Conservation (phyloP, 768 basidiomycete species). For the Tricholoma flavovirens region DNA sequence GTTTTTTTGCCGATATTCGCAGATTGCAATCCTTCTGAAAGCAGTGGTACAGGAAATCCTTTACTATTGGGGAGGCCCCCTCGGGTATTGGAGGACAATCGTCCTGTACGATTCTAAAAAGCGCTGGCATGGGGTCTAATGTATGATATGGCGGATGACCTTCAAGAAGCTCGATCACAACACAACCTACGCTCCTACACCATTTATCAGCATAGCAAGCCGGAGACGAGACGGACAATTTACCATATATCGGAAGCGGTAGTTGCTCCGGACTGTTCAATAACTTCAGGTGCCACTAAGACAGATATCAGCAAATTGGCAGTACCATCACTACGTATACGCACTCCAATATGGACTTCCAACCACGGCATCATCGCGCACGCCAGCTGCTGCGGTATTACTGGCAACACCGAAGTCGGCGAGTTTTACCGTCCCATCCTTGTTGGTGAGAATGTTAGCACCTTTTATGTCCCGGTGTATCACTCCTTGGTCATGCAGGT, state of each 20-base stretch:
- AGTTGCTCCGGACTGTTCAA: conserved; percentile 95
- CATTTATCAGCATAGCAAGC: conserved; percentile 1
- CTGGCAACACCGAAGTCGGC: conserved; percentile 98
- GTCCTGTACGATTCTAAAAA: conserved; percentile 98
- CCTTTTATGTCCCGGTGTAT: conserved; percentile 99
- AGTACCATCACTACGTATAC: conserved; percentile 21
- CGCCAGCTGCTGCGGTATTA: conserved; percentile 65
- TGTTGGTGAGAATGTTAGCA: conserved; percentile 97
- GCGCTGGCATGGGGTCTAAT: conserved; percentile 95
- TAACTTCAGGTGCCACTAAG: conserved; percentile 96
- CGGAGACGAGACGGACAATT: neutral
- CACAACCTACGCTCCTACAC: conserved; percentile 84
- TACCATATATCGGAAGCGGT: conserved; percentile 94
- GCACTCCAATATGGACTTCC: conserved; percentile 98
- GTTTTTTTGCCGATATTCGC: conserved; percentile 89
- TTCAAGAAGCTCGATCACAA: conserved; percentile 92
- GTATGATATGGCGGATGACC: conserved; percentile 94
- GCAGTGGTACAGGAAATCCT: conserved; percentile 95
- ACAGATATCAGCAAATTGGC: neutral
- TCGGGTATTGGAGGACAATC: conserved; percentile 96
- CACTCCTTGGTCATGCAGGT: conserved; percentile 98
- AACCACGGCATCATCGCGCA: conserved; percentile 86
- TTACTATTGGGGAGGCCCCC: conserved; percentile 89
- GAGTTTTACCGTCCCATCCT: conserved; percentile 97
- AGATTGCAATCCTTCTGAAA: conserved; percentile 98